Evolutionary conservation across 108 stramenopile genomes (phyloP).

Genomic region (Nitzschia sp.): DNA sequence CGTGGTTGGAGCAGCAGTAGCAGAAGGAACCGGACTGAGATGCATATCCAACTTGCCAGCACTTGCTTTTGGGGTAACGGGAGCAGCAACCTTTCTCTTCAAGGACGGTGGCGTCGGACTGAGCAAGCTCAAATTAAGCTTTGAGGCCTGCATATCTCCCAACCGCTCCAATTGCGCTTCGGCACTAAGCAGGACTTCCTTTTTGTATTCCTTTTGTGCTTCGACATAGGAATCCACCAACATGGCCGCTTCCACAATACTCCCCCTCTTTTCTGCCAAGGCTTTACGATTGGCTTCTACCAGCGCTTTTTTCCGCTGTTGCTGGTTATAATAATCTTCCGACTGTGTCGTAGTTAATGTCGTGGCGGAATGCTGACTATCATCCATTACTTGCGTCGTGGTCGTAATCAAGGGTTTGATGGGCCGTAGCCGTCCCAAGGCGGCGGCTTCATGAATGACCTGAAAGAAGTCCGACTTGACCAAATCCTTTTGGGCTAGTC

Average conservation of each 20-base stretch:
- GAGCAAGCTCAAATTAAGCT: not conserved
- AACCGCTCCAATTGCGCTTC: constrained; percentile 9
- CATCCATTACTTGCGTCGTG: not conserved
- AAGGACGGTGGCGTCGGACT: not conserved
- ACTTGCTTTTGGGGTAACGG: not conserved
- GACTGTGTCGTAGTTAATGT: not conserved
- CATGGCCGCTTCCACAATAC: not conserved
- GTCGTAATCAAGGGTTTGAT: constrained; percentile 1
- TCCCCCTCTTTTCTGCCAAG: not conserved
- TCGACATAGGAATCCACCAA: constrained; percentile 7
- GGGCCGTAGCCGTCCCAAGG: constrained; percentile 17
- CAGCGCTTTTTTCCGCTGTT: not conserved
- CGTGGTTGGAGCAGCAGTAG: not conserved
- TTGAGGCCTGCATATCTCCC: constrained; percentile 7
- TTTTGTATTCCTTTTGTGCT: constrained; percentile 1
- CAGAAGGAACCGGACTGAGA: not conserved
- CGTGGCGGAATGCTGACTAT: not conserved
- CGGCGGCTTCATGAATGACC: constrained; percentile 34
- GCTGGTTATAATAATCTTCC: not conserved
- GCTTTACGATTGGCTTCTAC: not conserved
- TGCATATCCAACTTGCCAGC: not conserved
- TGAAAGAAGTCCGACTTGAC: constrained; percentile 4
- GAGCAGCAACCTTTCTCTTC: not conserved
- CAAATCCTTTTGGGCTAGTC: constrained; percentile 13
- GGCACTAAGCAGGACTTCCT: not conserved